Evolutionary conservation across 2,329 filamentous ascomycete species (phyloP).

Genomic region (Epichloe coenophiala): DNA sequence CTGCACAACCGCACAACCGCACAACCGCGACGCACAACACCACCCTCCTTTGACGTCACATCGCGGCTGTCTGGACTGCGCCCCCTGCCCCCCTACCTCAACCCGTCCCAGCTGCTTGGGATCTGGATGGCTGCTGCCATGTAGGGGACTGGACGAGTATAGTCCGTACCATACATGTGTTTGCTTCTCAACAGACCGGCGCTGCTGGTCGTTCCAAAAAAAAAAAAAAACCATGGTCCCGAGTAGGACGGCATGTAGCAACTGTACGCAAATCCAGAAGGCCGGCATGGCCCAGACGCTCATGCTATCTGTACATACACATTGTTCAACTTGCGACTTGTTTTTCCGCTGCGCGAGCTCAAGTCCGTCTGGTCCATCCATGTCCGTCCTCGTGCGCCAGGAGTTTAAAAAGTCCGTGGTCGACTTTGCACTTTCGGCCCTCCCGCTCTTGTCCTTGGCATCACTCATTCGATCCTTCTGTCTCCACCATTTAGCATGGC

Average conservation of each 20-base stretch:
- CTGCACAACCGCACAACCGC: too few relatives aligned
- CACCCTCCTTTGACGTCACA: slow-evolving; percentile 1
- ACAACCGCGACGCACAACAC: neutral
- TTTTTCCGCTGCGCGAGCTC: neutral
- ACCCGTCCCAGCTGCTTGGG: neutral
- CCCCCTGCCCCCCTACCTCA: neutral
- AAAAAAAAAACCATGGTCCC: too few relatives aligned
- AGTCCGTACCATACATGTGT: neutral
- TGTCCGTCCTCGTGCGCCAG: neutral
- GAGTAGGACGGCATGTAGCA: neutral
- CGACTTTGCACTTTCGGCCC: neutral
- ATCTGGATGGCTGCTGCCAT: too few relatives aligned
- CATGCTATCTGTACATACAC: too few relatives aligned
- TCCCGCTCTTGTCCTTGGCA: neutral
- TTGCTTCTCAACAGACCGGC: neutral
- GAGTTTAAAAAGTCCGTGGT: neutral
- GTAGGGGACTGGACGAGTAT: too few relatives aligned
- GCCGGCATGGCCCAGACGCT: too few relatives aligned
- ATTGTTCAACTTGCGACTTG: too few relatives aligned
- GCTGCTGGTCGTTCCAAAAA: neutral
- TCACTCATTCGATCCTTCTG: neutral
- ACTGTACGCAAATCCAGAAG: neutral
- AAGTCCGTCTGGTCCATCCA: neutral
- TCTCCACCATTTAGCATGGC: neutral
- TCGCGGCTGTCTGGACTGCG: neutral